Evolutionary conservation across 352 stramenopile species (phyloP).

Genomic region (Lagenidium sp.): DNA sequence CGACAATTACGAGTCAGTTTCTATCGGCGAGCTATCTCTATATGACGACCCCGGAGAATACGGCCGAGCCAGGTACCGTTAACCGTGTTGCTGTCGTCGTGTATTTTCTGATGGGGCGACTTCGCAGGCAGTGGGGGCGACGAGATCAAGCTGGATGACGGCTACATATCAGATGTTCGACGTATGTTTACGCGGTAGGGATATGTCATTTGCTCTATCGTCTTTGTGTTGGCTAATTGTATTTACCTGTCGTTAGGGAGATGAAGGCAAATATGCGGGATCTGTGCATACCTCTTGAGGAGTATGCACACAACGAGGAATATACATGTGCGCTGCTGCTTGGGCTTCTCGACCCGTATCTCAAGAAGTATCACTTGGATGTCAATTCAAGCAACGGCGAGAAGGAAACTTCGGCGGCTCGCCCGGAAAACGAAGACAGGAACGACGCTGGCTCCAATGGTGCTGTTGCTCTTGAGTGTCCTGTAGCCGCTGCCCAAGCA

Average conservation of each 20-base stretch:
- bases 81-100: neutral
- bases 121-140: conserved; percentile 1
- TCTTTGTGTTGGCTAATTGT: neutral
- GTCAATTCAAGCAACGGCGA: neutral
- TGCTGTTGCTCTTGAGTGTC: no score
- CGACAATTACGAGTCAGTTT: conserved; percentile 56
- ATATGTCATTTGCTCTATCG: neutral
- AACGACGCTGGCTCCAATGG: neutral
- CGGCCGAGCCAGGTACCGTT: conserved; percentile 32
- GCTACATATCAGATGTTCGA: conserved; percentile 62
- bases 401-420: neutral
- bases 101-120: neutral
- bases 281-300: conserved; percentile 72
- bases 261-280: conserved; percentile 84
- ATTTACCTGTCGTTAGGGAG: conserved; percentile 27
- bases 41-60: conserved; percentile 71
- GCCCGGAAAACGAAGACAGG: neutral
- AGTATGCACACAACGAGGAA: conserved; percentile 78
- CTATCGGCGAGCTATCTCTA: conserved; percentile 63
- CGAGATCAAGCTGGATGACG: conserved; percentile 44
- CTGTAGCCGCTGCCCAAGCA: no score
- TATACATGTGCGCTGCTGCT: conserved; percentile 63
- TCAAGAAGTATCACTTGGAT: conserved; percentile 62
- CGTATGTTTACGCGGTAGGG: conserved; percentile 36
- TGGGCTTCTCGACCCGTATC: conserved; percentile 53